phyloP scores from a whole-genome alignment of 2,329 filamentous ascomycete species.

The Epichloe festucae region DNA sequence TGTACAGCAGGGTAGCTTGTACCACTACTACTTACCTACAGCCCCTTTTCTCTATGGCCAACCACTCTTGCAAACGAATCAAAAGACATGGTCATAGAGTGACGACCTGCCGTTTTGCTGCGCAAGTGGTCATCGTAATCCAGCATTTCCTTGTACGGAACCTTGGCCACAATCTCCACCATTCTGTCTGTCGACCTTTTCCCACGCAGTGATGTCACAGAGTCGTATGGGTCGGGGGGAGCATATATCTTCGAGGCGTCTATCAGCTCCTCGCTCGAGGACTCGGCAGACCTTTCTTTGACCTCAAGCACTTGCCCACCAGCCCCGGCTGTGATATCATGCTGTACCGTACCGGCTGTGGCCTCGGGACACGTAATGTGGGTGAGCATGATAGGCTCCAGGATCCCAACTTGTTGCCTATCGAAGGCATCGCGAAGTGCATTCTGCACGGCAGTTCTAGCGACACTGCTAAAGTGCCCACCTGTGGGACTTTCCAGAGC shows the following conservation, averaged over 20 bases:
- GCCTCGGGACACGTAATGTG: constrained; percentile 78
- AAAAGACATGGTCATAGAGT: constrained; percentile 45
- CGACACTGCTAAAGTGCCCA: constrained; percentile 52
- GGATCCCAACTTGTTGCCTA: constrained; percentile 47
- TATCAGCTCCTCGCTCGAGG: constrained; percentile 33
- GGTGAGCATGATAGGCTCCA: constrained; percentile 86
- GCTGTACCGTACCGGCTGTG: constrained; percentile 68
- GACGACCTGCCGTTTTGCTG: constrained; percentile 74
- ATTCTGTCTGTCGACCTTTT: constrained; percentile 35
- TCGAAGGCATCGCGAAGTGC: constrained; percentile 52
- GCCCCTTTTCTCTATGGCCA: constrained; percentile 38
- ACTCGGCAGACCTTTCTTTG: constrained; percentile 35
- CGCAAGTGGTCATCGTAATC: constrained; percentile 83
- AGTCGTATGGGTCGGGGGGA: constrained; percentile 65
- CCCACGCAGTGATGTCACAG: constrained; percentile 41
- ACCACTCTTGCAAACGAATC: constrained; percentile 44
- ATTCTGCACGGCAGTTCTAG: constrained; percentile 49
- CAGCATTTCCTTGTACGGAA: constrained; percentile 93
- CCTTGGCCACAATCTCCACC: constrained; percentile 65
- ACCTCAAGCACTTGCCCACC: constrained; percentile 65
- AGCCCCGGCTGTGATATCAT: constrained; percentile 62
- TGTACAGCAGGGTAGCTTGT: no score
- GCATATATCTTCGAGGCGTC: constrained; percentile 69
- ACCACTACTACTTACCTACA: constrained; percentile 13
- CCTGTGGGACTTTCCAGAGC: constrained; percentile 45